These are phyloP conservation scores for Chrysanthemum lavandulifolium DNA, from an alignment of 129 eudicot species.

Conservation along the genomic window DNA sequence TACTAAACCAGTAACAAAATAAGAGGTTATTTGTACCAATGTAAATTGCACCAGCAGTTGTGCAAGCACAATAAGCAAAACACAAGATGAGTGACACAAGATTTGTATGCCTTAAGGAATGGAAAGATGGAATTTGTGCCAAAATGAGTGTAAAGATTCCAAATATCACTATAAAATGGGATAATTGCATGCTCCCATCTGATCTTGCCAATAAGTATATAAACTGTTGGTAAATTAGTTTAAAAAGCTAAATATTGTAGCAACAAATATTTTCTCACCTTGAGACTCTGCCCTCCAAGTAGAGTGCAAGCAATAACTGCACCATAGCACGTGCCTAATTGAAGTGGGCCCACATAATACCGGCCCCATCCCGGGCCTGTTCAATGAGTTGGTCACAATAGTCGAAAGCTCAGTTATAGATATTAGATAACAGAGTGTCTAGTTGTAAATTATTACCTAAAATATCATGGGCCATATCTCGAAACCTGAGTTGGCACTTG, in stretches of 20 bases:
- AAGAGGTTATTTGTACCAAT: constrained; percentile 41
- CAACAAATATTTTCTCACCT: constrained; percentile 33
- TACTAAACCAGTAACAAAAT: not conserved
- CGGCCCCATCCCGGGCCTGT: too few relatives aligned
- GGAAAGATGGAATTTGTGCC: constrained; percentile 79
- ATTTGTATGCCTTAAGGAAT: constrained; percentile 74
- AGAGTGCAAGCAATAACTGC: constrained; percentile 73
- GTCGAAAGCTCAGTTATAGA: too few relatives aligned
- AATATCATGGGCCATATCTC: too few relatives aligned
- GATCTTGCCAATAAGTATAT: constrained; percentile 53
- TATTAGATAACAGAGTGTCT: not conserved
- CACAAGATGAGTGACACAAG: constrained; percentile 61
- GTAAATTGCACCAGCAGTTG: constrained; percentile 66
- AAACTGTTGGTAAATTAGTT: constrained; percentile 27
- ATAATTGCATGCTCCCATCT: constrained; percentile 35
- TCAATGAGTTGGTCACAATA: too few relatives aligned
- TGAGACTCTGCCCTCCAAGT: constrained; percentile 82
- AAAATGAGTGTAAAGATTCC: constrained; percentile 52
- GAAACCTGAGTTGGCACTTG: constrained; percentile 46
- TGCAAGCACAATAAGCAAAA: constrained; percentile 69
- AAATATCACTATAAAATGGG: too few relatives aligned
- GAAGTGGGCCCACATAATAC: constrained; percentile 51
- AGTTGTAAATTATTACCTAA: too few relatives aligned
- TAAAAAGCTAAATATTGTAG: not conserved
- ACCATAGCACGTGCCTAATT: constrained; percentile 61